Conservation (phyloP, 805 yeast species). For the Yamadazyma endophytica region DNA sequence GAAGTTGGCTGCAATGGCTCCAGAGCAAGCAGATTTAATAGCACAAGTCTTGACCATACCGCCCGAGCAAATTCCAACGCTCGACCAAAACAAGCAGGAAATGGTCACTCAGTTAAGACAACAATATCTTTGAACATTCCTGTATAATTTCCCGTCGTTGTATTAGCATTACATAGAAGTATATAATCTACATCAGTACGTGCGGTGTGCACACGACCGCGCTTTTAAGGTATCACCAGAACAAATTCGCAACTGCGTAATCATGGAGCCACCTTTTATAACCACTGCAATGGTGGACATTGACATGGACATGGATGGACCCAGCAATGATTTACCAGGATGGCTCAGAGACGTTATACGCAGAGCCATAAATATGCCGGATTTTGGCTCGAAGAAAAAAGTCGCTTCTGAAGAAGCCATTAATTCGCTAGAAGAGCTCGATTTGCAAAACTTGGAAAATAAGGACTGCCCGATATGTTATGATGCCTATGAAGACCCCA, state of each 20-base stretch:
- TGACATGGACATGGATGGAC: conserved; percentile 13
- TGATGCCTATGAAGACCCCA: conserved; percentile 33
- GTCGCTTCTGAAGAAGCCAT: conserved; percentile 39
- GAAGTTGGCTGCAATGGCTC: conserved; percentile 49
- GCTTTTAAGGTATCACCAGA: too few species aligned
- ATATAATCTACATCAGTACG: too few species aligned
- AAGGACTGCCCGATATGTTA: conserved; percentile 39
- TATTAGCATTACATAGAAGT: too few species aligned
- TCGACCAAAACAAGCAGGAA: conserved; percentile 49
- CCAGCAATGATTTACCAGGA: conserved; percentile 20
- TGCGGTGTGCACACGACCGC: too few species aligned
- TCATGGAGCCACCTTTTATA: conserved; percentile 7
- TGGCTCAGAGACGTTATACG: conserved; percentile 33
- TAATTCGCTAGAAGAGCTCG: conserved; percentile 24
- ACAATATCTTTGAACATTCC: too few species aligned
- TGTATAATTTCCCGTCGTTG: too few species aligned
- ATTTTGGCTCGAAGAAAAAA: conserved; percentile 18
- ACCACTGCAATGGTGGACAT: conserved; percentile 17
- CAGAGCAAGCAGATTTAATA: conserved; percentile 54
- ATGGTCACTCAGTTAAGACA: conserved; percentile 54
- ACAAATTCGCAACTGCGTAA: neutral
- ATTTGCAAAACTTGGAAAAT: conserved; percentile 11
- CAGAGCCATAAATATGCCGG: conserved; percentile 29
- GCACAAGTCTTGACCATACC: conserved; percentile 51
- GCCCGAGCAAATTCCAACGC: conserved; percentile 43